phyloP scores from a whole-genome alignment of 805 yeast species.

The Kodamaea laetipori region DNA sequence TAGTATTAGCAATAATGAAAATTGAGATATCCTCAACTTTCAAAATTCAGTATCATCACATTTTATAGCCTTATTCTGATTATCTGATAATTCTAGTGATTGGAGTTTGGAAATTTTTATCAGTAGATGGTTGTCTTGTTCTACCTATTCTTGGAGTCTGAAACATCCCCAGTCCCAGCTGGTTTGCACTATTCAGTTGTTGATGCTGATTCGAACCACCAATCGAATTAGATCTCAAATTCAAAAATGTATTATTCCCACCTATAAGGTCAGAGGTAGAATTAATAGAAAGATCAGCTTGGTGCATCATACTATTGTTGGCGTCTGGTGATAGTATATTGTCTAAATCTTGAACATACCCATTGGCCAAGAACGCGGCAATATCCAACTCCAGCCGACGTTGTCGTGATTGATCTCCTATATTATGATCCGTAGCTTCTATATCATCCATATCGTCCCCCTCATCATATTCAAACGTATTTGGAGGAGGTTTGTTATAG shows the following conservation, averaged over 20 bases:
- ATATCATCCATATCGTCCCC: conserved; percentile 15
- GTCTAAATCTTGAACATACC: conserved; percentile 20
- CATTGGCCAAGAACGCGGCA: conserved; percentile 38
- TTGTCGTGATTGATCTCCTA: neutral
- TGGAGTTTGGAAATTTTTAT: conserved; percentile 45
- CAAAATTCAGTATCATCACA: too few species aligned
- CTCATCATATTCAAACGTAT: conserved; percentile 17
- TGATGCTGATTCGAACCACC: conserved; percentile 10
- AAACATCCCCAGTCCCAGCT: conserved; percentile 16
- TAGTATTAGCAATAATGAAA: too few species aligned
- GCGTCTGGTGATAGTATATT: conserved; percentile 21
- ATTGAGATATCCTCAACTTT: too few species aligned
- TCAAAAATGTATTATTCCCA: conserved; percentile 31
- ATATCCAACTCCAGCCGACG: conserved; percentile 21
- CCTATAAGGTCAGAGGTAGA: conserved; percentile 31
- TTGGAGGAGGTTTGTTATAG: conserved; percentile 17
- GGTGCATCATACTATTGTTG: conserved; percentile 32
- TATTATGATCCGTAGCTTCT: conserved; percentile 1
- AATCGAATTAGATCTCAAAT: conserved; percentile 21
- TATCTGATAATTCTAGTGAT: conserved; percentile 39
- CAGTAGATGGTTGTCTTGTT: conserved; percentile 41
- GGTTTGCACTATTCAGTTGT: conserved; percentile 9
- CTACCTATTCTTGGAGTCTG: conserved; percentile 45
- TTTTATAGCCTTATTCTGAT: too few species aligned
- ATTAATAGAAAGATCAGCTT: conserved; percentile 37